Base-by-base conservation (phyloP, 2,329 filamentous ascomycete species). In the Lecanosticta acicola region DNA sequence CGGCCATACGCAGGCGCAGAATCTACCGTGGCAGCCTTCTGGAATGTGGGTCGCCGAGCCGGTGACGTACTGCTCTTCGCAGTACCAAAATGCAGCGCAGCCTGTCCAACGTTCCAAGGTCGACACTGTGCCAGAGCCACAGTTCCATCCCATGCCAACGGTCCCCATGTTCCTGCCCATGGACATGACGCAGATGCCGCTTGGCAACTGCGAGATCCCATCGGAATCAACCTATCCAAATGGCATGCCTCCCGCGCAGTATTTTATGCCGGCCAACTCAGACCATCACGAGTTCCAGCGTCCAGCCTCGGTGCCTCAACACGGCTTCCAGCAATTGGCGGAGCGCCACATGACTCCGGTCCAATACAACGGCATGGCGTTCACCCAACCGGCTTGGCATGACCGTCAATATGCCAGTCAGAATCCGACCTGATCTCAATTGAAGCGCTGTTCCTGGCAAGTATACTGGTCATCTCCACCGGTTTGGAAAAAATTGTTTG, bases 61-160 rank as follows among this genome's bases (percentile, higher is more conserved):
- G 19, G 5, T 10, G 5, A 18, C 35, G 3, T 37, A 18, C 35
- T 9, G 16, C 35, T 37, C 35, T 10, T 11, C 8, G 4, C 35
- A 37, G 10, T 50, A 46, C 29, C 53, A 48, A 9, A 34, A 37
- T 29, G 21, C 36, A 42, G 11, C 40, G 45, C n/a, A 46, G 48
- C n/a, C 24, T 11, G 32, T 52, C 3, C 52, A 53, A 19, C 43
- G 49, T 32, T 26, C 54, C 26, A 51, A 53, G 18, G 47, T 50
- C 39, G 19, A 29, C n/a, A 47, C 56, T n/a, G 16, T 51, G 1
- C 46, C 55, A 4, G 51, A 57, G 36, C 54, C 59, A 20, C 51
- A 56, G 19, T 54, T 57, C 26, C 52, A 59, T 11, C 39, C 50
- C 5, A 35, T 54, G 10, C 53, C 54, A 3, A 53, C 33, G 35